These are phyloP conservation scores for Vicia sativa DNA, from an alignment of 306 rosid species.

Conservation along the genomic window DNA sequence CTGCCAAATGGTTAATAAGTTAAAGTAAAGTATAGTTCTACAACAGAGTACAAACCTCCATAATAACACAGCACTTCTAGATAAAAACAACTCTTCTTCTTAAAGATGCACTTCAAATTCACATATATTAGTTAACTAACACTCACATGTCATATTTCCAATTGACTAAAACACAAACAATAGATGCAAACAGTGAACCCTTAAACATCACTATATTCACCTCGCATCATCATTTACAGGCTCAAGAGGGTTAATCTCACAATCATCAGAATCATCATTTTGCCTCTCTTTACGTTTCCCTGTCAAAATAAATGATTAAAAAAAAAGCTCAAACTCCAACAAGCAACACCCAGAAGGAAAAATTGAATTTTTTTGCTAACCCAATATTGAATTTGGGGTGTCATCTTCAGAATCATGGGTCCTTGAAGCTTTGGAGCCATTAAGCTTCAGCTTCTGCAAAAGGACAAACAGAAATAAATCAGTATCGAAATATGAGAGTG, in stretches of 20 bases:
- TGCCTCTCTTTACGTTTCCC: conserved; percentile 84
- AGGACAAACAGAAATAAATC: conserved; percentile 18
- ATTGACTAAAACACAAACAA: background rate
- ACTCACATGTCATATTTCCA: background rate
- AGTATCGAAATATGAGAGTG: conserved; percentile 7
- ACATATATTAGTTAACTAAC: background rate
- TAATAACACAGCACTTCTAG: background rate
- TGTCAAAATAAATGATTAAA: conserved; percentile 27
- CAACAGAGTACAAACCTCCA: conserved; percentile 18
- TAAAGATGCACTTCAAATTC: conserved; percentile 18
- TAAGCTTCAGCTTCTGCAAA: conserved; percentile 64
- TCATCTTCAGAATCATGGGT: conserved; percentile 36
- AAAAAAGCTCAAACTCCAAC: background rate
- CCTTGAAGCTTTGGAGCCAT: conserved; percentile 51
- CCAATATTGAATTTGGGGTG: conserved; percentile 53
- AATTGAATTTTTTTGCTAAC: conserved; percentile 39
- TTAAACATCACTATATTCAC: conserved; percentile 45
- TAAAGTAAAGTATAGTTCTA: conserved; percentile 23
- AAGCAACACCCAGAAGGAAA: conserved; percentile 18
- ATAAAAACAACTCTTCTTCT: background rate
- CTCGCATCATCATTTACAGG: conserved; percentile 79
- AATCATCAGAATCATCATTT: conserved; percentile 49
- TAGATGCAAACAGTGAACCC: background rate
- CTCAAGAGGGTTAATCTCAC: conserved; percentile 59
- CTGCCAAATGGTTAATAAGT: conserved; percentile 62